Evolutionary conservation across 495 filamentous ascomycete genomes (phyloP).

Genomic region (Tuber indicum): DNA sequence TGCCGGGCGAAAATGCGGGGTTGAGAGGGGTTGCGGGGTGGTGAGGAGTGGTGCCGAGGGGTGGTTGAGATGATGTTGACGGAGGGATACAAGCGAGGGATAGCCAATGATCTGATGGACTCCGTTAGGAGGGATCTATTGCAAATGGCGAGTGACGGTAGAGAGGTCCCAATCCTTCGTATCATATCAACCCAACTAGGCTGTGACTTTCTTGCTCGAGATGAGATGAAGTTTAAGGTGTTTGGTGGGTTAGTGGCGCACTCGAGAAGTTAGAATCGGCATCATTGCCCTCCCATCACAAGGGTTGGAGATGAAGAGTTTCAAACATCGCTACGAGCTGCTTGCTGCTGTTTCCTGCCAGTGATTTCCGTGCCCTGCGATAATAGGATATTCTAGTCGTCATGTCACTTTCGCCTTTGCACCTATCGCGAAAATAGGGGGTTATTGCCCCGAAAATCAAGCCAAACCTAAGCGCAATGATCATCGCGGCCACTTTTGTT

Average conservation of each 20-base stretch:
- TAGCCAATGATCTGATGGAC: not conserved
- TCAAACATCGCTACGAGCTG: not conserved
- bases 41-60: not conserved
- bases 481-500: not conserved
- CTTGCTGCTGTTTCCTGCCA: not conserved
- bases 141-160: not conserved
- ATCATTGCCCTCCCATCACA: not conserved
- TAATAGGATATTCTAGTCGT: not conserved
- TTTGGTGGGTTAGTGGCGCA: not conserved
- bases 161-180: not conserved
- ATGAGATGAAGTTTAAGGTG: not conserved
- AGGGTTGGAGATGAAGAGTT: not conserved
- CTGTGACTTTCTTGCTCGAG: not conserved
- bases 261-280: not conserved
- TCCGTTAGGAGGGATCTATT: not conserved
- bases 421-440: not conserved
- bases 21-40: not conserved
- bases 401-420: not conserved
- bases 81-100: not conserved
- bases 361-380: not conserved
- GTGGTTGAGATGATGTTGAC: not conserved
- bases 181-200: not conserved
- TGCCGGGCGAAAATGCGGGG: not conserved
- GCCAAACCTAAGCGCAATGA: not conserved
- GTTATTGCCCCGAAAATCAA: not conserved